Conservation (phyloP, 768 basidiomycete genomes). For the Mycena galopus region DNA sequence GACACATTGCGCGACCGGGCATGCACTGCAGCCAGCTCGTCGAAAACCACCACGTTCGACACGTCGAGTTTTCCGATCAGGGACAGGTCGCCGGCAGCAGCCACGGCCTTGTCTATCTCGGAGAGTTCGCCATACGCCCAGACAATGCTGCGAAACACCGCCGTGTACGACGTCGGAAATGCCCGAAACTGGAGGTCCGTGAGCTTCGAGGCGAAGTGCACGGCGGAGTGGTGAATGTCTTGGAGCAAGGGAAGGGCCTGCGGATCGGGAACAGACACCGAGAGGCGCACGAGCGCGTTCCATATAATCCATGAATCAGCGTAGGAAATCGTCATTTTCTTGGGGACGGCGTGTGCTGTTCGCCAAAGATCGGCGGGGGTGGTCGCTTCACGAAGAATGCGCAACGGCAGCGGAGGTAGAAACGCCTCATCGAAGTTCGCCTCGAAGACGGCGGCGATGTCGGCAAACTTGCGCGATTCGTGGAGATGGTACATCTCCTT, state of each 20-base stretch:
- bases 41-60: conserved; percentile 3
- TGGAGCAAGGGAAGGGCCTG: conserved; percentile 7
- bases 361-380: background rate
- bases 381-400: background rate
- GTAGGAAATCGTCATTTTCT: conserved; percentile 8
- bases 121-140: conserved; percentile 27
- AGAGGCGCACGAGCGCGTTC: conserved; percentile 35
- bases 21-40: conserved; percentile 30
- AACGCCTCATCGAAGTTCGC: conserved; percentile 24
- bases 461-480: conserved; percentile 11
- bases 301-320: conserved; percentile 34
- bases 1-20: conserved; percentile 21
- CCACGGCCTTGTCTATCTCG: conserved; percentile 10
- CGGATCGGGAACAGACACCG: background rate
- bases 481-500: conserved; percentile 37
- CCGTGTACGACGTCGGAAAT: conserved; percentile 33
- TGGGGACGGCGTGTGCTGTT: conserved; percentile 6
- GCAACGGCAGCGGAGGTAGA: conserved; percentile 17
- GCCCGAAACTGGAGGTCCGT: conserved; percentile 25
- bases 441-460: conserved; percentile 28
- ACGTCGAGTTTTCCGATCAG: conserved; percentile 24
- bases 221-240: conserved; percentile 14
- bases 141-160: conserved; percentile 32
- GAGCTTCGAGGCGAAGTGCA: conserved; percentile 26
- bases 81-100: conserved; percentile 10